Percentiles rank a stretch among this genome's conserved stretches.
Evolutionary conservation across 2,329 filamentous ascomycete species (phyloP).

Genomic region (Elsinoe batatas): DNA sequence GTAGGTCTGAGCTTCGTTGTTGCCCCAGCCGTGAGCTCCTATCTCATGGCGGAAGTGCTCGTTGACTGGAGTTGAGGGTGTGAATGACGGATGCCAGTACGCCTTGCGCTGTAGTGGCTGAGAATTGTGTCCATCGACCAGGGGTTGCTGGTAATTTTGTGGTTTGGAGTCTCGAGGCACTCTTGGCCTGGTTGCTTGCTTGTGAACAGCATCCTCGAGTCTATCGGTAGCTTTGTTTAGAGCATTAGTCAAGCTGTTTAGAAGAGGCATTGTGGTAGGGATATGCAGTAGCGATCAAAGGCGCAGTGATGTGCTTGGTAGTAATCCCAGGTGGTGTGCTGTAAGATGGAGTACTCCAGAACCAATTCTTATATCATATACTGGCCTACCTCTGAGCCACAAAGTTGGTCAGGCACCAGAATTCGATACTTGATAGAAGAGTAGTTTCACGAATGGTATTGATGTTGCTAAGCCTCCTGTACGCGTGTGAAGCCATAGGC

Average conservation of each 20-base stretch:
- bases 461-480: conserved; percentile 1
- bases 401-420: conserved; percentile 6
- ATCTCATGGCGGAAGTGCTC: conserved; percentile 47
- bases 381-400: conserved; percentile 2
- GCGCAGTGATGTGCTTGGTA: neutral
- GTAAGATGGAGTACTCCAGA: neutral
- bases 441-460: neutral
- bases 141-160: neutral
- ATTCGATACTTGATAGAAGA: neutral
- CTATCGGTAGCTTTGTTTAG: conserved; percentile 8
- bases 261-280: neutral
- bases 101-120: conserved; percentile 16
- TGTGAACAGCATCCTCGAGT: conserved; percentile 10
- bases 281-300: neutral
- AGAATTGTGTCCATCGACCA: neutral
- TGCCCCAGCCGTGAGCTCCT: conserved; percentile 52
- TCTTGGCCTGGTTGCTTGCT: neutral
- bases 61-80: conserved; percentile 37
- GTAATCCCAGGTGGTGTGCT: neutral
- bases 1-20: conserved; percentile 52
- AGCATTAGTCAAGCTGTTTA: neutral
- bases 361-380: neutral
- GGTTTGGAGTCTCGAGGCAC: conserved; percentile 1
- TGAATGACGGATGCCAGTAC: conserved; percentile 48
- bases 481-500: conserved; percentile 4